Base-by-base conservation (phyloP, 1,284 basidiomycete genomes). In the Takashimella tepidaria region DNA sequence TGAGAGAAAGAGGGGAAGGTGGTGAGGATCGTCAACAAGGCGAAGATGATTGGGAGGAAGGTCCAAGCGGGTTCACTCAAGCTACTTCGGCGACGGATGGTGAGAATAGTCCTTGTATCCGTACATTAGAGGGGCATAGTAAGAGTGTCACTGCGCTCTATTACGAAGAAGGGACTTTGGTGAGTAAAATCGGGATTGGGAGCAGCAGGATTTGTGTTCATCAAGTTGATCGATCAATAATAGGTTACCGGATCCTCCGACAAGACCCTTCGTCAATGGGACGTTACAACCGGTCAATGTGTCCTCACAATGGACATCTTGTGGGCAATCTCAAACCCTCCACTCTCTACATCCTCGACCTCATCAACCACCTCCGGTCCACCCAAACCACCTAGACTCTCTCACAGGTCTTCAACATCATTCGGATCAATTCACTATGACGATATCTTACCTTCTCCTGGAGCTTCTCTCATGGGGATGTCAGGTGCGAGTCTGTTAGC, bases 291-390 rank as follows among this genome's bases (percentile, higher is more conserved):
- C 0, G 95, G 95, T 4, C 95, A 98, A 79, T 98, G 95, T 73
- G 87, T 98, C 48, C 86, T 97, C 79, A 96, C 95, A 11, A 99
- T 99, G 96, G 96, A 99, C 76, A 96, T 99, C 57, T 83, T 99
- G 19, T 99, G 96, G 96, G 95, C 95, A 3, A 97, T 98, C 64
- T 91, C 91, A 16, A 95, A 98, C 76, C 86, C 92, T 1, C 81
- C 86, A 8, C 71, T 37, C 16, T 37, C 58, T 13, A n/a, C n/a
- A n/a, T n/a, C n/a, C n/a, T n/a, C n/a, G n/a, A n/a, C n/a, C n/a
- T n/a, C n/a, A n/a, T n/a, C n/a, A n/a, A 55, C 80, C 64, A 81
- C 59, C 73, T 51, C 69, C 78, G 57, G 61, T 60, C 79, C 51
- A 24, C 45, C 60, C 40, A 53, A 57, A 51, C 50, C 57, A 49